Evolutionary conservation across 2,329 filamentous ascomycete genomes (phyloP).

Genomic region (Fusarium dimerum): DNA sequence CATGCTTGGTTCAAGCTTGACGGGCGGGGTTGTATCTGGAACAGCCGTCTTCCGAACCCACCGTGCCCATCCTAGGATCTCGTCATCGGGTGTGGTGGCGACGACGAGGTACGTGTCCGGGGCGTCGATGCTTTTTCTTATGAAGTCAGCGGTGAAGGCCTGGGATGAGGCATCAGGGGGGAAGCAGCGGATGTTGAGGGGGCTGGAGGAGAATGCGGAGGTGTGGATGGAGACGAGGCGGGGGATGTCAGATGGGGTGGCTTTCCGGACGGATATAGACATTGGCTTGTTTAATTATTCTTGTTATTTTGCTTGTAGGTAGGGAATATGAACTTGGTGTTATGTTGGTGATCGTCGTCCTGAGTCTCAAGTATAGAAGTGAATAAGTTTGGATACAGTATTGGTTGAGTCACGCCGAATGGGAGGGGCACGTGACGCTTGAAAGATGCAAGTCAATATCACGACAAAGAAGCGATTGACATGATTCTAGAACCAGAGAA

Average conservation of each 20-base stretch:
- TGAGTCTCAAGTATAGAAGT: too few species aligned
- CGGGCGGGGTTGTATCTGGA: conserved; percentile 1
- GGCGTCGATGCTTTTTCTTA: conserved; percentile 28
- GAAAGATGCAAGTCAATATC: not conserved
- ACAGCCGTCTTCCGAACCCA: conserved; percentile 35
- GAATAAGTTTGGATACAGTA: not conserved
- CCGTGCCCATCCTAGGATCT: conserved; percentile 34
- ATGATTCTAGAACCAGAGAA: too few species aligned
- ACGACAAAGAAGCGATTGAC: too few species aligned
- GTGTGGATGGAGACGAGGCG: conserved; percentile 32
- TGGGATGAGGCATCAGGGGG: conserved; percentile 24
- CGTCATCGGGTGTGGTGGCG: conserved; percentile 16
- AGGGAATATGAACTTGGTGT: not conserved
- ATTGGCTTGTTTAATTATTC: conserved; percentile 10
- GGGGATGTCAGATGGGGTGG: conserved; percentile 35
- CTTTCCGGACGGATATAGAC: conserved; percentile 37
- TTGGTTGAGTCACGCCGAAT: conserved; percentile 12
- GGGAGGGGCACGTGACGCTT: not conserved
- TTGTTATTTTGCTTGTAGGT: not conserved
- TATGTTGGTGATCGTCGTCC: too few species aligned
- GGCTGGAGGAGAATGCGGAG: conserved; percentile 32
- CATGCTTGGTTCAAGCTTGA: conserved; percentile 24
- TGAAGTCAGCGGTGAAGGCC: conserved; percentile 20
- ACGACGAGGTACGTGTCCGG: conserved; percentile 34
- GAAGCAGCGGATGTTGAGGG: conserved; percentile 35